phyloP scores from a whole-genome alignment of 768 basidiomycete species.

The Amanita fuliginea region DNA sequence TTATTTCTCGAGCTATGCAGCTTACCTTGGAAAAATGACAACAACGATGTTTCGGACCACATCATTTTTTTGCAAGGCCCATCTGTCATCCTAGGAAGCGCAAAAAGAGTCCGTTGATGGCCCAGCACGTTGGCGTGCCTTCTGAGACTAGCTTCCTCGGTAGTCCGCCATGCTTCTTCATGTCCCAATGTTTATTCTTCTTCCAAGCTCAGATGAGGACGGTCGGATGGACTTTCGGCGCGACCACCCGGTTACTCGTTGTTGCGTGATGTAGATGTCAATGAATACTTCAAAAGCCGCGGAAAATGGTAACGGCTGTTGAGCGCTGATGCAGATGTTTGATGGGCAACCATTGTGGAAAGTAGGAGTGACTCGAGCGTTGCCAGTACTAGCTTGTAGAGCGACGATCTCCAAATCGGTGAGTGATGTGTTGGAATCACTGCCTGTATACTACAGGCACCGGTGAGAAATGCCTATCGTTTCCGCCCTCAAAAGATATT shows the following conservation, averaged over 20 bases:
- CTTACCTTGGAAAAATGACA: no score
- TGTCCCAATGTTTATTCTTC: background rate
- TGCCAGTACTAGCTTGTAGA: no score
- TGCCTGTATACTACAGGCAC: background rate
- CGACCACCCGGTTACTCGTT: conserved; percentile 1
- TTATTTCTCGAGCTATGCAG: no score
- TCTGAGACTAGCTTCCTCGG: background rate
- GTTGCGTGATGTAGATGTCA: background rate
- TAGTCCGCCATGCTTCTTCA: background rate
- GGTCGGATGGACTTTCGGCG: background rate
- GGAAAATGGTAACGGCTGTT: background rate
- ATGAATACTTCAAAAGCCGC: background rate
- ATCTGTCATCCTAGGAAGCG: background rate
- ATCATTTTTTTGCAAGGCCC: background rate
- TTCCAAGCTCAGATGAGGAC: background rate
- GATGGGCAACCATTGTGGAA: no score
- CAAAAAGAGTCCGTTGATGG: background rate
- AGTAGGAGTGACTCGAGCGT: no score
- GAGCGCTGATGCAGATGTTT: background rate
- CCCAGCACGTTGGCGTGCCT: background rate
- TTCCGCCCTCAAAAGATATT: background rate
- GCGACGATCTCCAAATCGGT: background rate
- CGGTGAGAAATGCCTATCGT: background rate
- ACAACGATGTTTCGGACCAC: background rate
- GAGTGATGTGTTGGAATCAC: background rate